These are phyloP conservation scores for Colletotrichum tropicicola DNA, from an alignment of 2,329 filamentous ascomycete species.

Conservation along the genomic window DNA sequence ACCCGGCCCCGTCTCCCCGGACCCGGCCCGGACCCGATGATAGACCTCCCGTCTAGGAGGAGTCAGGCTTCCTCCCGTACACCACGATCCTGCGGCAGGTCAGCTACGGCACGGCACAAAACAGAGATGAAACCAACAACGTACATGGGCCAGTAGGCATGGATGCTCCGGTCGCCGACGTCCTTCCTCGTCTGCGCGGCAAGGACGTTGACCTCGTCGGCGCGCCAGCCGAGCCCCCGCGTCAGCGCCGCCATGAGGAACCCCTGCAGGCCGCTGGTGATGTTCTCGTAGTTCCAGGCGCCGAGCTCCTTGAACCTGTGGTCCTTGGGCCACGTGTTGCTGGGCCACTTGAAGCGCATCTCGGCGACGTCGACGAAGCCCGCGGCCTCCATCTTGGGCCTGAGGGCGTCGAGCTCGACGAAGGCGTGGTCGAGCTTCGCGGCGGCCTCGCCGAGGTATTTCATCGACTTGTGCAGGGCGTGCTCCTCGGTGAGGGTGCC, in stretches of 20 bases:
- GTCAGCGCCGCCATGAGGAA: conserved; percentile 48
- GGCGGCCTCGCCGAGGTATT: conserved; percentile 35
- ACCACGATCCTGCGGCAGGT: conserved; percentile 21
- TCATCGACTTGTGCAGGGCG: conserved; percentile 34
- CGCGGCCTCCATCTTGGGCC: conserved; percentile 35
- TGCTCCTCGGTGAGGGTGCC: conserved; percentile 17
- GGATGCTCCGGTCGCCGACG: conserved; percentile 35
- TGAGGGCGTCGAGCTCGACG: conserved; percentile 14
- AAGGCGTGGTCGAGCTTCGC: conserved; percentile 24
- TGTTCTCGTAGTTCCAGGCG: conserved; percentile 42
- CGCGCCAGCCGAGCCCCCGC: conserved; percentile 44
- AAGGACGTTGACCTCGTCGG: conserved; percentile 39
- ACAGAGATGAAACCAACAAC: conserved; percentile 19
- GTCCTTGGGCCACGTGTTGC: conserved; percentile 47
- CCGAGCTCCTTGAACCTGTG: conserved; percentile 45
- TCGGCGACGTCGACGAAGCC: conserved; percentile 45
- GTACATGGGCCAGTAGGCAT: conserved; percentile 47
- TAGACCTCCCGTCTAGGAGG: not conserved
- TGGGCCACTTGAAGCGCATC: conserved; percentile 44
- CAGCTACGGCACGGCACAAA: not conserved
- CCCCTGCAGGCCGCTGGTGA: conserved; percentile 42
- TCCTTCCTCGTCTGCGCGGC: conserved; percentile 36
- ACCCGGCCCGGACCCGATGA: not conserved
- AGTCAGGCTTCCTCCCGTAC: conserved; percentile 18
- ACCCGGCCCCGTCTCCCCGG: conserved; percentile 3